phyloP scores from a whole-genome alignment of 495 filamentous ascomycete species.

The Halenospora varia region DNA sequence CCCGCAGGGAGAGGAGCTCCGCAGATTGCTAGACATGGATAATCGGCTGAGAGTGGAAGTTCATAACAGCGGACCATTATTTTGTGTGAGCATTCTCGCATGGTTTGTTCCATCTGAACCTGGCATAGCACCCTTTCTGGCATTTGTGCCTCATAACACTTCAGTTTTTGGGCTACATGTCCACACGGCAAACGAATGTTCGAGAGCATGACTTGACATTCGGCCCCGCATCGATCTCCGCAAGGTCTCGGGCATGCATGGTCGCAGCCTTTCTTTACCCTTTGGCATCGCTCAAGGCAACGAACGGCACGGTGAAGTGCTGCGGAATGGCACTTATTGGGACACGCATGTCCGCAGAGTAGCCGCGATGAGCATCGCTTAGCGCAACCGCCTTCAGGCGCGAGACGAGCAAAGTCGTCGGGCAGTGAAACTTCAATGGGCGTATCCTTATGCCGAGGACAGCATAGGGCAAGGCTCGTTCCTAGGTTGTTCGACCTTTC shows the following conservation, averaged over 20 bases:
- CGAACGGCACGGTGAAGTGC: constrained; percentile 56
- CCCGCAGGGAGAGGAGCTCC: constrained; percentile 48
- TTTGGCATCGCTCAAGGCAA: constrained; percentile 58
- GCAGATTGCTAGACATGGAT: constrained; percentile 47
- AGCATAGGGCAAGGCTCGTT: constrained; percentile 50
- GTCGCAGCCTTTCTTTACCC: constrained; percentile 50
- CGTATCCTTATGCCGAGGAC: constrained; percentile 62
- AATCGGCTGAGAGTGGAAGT: constrained; percentile 32
- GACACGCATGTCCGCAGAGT: constrained; percentile 69
- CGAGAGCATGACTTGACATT: constrained; percentile 39
- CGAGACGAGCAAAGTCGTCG: constrained; percentile 55
- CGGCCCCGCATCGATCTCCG: constrained; percentile 50
- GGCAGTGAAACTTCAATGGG: constrained; percentile 52
- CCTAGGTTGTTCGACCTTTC: constrained; percentile 47
- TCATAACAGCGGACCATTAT: constrained; percentile 46
- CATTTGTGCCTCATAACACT: constrained; percentile 50
- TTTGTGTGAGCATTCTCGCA: constrained; percentile 53
- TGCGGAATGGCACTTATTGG: constrained; percentile 65
- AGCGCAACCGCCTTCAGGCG: constrained; percentile 72
- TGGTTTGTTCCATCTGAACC: constrained; percentile 33
- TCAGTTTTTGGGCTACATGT: constrained; percentile 42
- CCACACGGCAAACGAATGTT: constrained; percentile 54
- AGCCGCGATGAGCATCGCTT: constrained; percentile 55
- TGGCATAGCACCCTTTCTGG: constrained; percentile 34
- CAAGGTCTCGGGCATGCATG: constrained; percentile 61